A percentile compares a stretch with the other conserved stretches of the same genome.
Evolutionary conservation across 129 eudicot genomes (phyloP).

Genomic region (Ambrosia trifida): DNA sequence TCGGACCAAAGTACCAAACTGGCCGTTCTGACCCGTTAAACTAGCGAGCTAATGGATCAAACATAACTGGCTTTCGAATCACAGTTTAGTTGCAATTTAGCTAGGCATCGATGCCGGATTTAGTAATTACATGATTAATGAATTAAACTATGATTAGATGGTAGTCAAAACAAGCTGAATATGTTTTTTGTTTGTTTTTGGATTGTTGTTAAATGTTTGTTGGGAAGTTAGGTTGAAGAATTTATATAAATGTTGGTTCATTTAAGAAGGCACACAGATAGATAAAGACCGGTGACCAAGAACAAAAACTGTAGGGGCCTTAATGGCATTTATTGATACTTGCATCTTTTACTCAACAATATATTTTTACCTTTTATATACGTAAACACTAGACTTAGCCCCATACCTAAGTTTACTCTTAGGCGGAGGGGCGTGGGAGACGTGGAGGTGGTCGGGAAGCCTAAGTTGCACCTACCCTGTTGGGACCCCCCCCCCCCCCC

Average conservation of each 20-base stretch:
- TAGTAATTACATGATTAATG: background rate
- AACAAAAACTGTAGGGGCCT: conserved; percentile 31
- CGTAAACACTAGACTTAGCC: conserved; percentile 6
- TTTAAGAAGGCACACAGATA: conserved; percentile 37
- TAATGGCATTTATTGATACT: conserved; percentile 30
- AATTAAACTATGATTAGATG: background rate
- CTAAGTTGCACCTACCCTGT: too few species aligned
- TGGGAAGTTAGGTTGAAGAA: conserved; percentile 33
- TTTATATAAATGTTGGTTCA: conserved; percentile 30
- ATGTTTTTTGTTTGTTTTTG: background rate
- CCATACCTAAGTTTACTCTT: conserved; percentile 13
- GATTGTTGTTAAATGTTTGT: conserved; percentile 11
- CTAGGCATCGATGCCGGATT: background rate
- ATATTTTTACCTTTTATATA: background rate
- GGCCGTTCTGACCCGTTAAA: too few species aligned
- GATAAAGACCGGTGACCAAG: conserved; percentile 39
- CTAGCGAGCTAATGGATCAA: background rate
- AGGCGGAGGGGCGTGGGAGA: too few species aligned
- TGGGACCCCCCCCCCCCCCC: too few species aligned
- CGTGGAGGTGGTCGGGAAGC: too few species aligned
- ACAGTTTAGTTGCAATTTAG: too few species aligned
- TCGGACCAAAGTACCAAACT: background rate
- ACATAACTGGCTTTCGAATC: background rate
- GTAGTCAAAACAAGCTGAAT: background rate
- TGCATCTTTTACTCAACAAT: background rate